These are phyloP conservation scores for Solanum chmielewskii DNA, from an alignment of 257 asterid species.

Conservation along the genomic window DNA sequence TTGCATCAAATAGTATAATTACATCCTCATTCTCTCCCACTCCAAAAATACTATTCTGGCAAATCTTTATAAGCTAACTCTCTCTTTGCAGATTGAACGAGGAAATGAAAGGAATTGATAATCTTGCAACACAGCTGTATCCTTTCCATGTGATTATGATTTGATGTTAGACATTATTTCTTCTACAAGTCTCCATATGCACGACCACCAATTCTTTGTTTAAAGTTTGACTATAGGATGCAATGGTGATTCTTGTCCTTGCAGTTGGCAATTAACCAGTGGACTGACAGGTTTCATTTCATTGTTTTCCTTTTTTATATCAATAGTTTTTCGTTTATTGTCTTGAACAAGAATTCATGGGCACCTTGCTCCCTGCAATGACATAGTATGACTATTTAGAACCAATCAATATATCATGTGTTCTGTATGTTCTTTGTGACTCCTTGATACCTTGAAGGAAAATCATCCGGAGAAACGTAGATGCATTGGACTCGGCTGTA, in stretches of 20 bases:
- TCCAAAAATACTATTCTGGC: not conserved
- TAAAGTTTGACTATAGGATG: not conserved
- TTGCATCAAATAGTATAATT: not conserved
- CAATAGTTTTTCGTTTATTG: not conserved
- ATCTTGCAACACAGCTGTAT: conserved; percentile 74
- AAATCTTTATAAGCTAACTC: not conserved
- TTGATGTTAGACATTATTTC: not conserved
- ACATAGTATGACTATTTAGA: not conserved
- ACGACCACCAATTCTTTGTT: not conserved
- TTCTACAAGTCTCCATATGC: not conserved
- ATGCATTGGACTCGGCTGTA: conserved; percentile 70
- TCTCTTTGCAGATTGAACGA: conserved; percentile 66
- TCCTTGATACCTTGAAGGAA: conserved; percentile 55
- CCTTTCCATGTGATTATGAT: conserved; percentile 26
- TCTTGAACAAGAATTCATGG: not conserved
- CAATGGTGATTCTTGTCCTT: not conserved
- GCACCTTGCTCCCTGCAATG: not conserved
- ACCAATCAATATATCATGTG: not conserved
- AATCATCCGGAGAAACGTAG: conserved; percentile 68
- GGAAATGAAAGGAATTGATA: conserved; percentile 81
- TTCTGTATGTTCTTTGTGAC: not conserved
- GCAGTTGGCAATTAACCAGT: not conserved
- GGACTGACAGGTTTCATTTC: not conserved
- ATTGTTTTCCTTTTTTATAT: not conserved
- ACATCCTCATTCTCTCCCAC: not conserved